Base-by-base conservation (phyloP, 129 eudicot genomes). In the Lactuca sativa region DNA sequence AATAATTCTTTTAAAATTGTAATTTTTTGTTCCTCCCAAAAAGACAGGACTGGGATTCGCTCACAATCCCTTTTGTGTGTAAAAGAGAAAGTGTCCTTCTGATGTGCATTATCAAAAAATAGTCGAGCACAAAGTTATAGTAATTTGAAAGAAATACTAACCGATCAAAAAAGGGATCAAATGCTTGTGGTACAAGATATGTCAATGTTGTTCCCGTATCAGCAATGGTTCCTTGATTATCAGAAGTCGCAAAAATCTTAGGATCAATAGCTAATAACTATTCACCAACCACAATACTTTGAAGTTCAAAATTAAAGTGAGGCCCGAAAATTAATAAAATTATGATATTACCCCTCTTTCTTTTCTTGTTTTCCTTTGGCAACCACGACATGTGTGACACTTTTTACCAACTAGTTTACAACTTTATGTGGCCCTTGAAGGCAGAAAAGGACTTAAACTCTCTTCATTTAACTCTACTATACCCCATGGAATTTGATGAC, bases 161-260 rank as follows among this genome's bases (percentile, higher is more conserved):
- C 96, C 67, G 86, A 64, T 65, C 68, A 61, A 91, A 86, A 72
- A 91, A 77, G 51, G 88, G 86, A 64, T 86, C 84, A 76, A 82
- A 91, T 44, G 95, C 96, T 82, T 85, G 91, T 72, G 80, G 83
- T 13, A 77, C 85, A 53, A 91, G 89, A 76, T 91, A 91, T 1
- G 87, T 78, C 74, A 91, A 82, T 13, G 97, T 91, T 71, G 97
- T 91, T 74, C 97, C 96, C 32, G 93, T 83, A 67, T 91, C 97
- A 76, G 88, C 76, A 49, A 91, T 86, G 60, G 96, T 91, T 79
- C 97, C 97, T 78, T 81, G 80, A 74, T 61, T 76, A 62, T 44
- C 73, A 7, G 96, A 86, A 17, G 95, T 86, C 47, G 81, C 83
- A 84, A 91, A 91, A 63, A 81, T 86, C 66, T 81, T 76, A 38